Conservation (phyloP, 768 basidiomycete genomes). For the Leccinum boreale region DNA sequence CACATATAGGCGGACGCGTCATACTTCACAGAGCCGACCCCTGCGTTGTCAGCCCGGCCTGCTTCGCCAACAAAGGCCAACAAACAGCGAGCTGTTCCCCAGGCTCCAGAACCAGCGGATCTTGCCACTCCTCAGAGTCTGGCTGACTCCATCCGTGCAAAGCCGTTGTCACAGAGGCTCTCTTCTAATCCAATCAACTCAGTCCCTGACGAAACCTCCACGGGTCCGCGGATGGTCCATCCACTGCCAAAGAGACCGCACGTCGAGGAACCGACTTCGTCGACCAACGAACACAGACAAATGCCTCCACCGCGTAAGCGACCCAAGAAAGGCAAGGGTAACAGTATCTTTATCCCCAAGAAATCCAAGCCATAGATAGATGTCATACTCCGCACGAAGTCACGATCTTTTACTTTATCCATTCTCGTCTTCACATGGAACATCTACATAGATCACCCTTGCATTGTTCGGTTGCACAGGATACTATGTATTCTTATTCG, state of each 20-base stretch:
- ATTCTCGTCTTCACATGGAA: not conserved
- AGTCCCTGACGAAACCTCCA: not conserved
- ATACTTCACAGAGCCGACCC: conserved; percentile 37
- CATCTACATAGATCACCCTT: conserved; percentile 8
- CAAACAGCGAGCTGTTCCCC: conserved; percentile 20
- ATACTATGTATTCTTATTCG: conserved; percentile 21
- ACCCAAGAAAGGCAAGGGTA: conserved; percentile 30
- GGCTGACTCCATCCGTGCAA: conserved; percentile 27
- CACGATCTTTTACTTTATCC: not conserved
- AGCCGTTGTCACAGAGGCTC: conserved; percentile 16
- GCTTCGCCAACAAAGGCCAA: conserved; percentile 18
- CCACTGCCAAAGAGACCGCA: conserved; percentile 20
- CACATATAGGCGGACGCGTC: conserved; percentile 30
- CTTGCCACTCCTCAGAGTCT: conserved; percentile 39
- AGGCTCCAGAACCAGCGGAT: conserved; percentile 28
- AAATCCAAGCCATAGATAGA: conserved; percentile 37
- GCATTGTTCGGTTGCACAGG: conserved; percentile 7
- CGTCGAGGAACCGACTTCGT: conserved; percentile 15
- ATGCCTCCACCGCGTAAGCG: conserved; percentile 31
- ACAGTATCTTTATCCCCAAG: conserved; percentile 61
- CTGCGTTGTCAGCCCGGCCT: conserved; percentile 13
- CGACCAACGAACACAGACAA: conserved; percentile 19
- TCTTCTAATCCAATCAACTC: not conserved
- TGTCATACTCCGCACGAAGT: not conserved
- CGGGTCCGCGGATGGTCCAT: not conserved